phyloP scores from a whole-genome alignment of 768 basidiomycete genomes.

The Tricholoma sp. region DNA sequence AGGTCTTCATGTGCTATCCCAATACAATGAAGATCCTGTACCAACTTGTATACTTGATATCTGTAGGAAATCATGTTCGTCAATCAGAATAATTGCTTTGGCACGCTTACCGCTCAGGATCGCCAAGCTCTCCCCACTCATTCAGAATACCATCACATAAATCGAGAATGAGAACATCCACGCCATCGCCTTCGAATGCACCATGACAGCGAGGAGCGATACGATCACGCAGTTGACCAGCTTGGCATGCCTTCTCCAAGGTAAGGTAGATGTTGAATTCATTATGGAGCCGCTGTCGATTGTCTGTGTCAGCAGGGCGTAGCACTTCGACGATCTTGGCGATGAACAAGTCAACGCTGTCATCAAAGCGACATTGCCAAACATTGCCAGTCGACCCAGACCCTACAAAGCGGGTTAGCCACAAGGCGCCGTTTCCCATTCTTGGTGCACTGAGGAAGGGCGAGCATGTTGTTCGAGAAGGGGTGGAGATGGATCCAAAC shows the following conservation, averaged over 20 bases:
- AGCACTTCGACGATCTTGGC: conserved; percentile 13
- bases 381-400: conserved; percentile 17
- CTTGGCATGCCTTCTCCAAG: conserved; percentile 13
- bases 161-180: conserved; percentile 16
- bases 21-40: conserved; percentile 13
- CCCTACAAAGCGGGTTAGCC: conserved; percentile 14
- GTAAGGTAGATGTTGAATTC: conserved; percentile 16
- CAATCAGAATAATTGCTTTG: conserved; percentile 11
- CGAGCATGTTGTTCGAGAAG: conserved; percentile 12
- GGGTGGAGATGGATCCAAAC: neutral
- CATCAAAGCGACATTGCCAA: conserved; percentile 17
- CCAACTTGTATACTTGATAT: conserved; percentile 14
- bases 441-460: conserved; percentile 12
- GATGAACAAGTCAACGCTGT: conserved; percentile 5
- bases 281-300: conserved; percentile 13
- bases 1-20: conserved; percentile 16
- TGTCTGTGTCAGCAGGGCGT: conserved; percentile 11
- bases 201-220: conserved; percentile 18
- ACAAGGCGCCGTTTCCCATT: conserved; percentile 9
- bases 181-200: conserved; percentile 10
- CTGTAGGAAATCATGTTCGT: conserved; percentile 15
- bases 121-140: conserved; percentile 12
- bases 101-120: conserved; percentile 13
- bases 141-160: conserved; percentile 15
- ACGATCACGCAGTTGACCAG: conserved; percentile 10